phyloP scores from a whole-genome alignment of 2,329 filamentous ascomycete genomes.

The Fusarium fujikuroi region DNA sequence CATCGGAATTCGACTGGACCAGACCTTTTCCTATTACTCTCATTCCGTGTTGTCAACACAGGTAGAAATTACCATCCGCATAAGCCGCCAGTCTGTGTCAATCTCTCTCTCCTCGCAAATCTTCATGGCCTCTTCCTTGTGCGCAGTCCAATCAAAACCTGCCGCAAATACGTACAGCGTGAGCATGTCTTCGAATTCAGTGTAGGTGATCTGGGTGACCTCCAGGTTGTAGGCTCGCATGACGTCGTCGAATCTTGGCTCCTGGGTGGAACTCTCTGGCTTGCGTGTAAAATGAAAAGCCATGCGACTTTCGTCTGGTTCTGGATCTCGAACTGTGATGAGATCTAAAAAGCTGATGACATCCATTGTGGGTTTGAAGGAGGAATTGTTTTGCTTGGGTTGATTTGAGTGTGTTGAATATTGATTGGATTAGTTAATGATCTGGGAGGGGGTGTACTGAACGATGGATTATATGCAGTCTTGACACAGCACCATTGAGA shows the following conservation, averaged over 20 bases:
- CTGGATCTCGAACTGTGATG: neutral
- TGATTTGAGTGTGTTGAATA: too few species aligned
- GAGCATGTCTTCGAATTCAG: neutral
- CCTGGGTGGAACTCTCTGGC: neutral
- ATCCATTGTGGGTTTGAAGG: neutral
- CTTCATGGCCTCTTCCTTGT: neutral
- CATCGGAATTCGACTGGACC: neutral
- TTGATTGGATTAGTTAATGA: too few species aligned
- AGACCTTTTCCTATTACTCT: fast-evolving
- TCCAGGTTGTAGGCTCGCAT: neutral
- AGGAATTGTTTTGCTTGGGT: neutral
- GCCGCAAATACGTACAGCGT: neutral
- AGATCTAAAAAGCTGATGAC: neutral
- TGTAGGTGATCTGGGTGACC: neutral
- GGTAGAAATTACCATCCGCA: neutral
- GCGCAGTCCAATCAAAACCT: neutral
- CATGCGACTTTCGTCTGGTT: neutral
- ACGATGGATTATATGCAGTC: neutral
- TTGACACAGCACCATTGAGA: too few species aligned
- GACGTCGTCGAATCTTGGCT: neutral
- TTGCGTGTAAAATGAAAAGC: neutral
- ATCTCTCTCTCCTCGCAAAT: neutral
- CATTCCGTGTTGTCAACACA: neutral
- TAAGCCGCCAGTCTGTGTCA: neutral
- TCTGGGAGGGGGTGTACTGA: fast-evolving